Evolutionary conservation across 2,329 filamentous ascomycete genomes (phyloP), one percentile per base, ranked within the genome.

Genomic region (Fusarium clavum): DNA sequence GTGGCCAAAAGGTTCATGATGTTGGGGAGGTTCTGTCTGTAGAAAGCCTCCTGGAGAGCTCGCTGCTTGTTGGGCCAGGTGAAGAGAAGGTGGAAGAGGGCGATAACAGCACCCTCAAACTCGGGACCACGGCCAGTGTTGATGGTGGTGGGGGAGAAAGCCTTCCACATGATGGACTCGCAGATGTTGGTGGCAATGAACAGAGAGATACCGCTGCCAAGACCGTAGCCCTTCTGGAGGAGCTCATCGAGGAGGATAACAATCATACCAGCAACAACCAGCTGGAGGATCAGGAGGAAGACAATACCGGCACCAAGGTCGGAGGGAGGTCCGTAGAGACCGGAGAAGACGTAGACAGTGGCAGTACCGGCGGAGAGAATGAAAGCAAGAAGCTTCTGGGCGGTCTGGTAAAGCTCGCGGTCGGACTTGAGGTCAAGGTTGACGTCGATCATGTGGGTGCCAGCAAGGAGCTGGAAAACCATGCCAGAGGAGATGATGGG

Each of bases 111-210:
- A 81, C 95, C 96, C 88, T 99, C 96, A 79, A 98, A 99, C 85
- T 99, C 96, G 77, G 97, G 97, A 67, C 96, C 96, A 88, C 96
- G 94, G 75, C 96, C 96, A 73, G 97, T 99, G 89, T 99, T 99
- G 86, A 98, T 97, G 80, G 96, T 98, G 66, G 94, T 98, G 61
- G 97, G 97, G 56, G 95, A 98, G 88, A 99, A 98, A 55, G 97
- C 96, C 89, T 98, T 98, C 96, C 96, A 99, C 86, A 99, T 92
- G 83, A 99, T 99, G 61, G 95, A 98, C 88, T 99, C 96, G 93
- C 96, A 99, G 79, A 99, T 98, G 89, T 98, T 98, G 86, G 96
- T 99, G 75, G 96, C 96, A 81, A 99, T 99, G 89, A 99, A 99
- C 72, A 99, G 92, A 49, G 95, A 98, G 82, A 99, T 99, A 85